Evolutionary conservation across 371 early-diverging fungal species (phyloP).

Genomic region (Haplosporangium sp.): DNA sequence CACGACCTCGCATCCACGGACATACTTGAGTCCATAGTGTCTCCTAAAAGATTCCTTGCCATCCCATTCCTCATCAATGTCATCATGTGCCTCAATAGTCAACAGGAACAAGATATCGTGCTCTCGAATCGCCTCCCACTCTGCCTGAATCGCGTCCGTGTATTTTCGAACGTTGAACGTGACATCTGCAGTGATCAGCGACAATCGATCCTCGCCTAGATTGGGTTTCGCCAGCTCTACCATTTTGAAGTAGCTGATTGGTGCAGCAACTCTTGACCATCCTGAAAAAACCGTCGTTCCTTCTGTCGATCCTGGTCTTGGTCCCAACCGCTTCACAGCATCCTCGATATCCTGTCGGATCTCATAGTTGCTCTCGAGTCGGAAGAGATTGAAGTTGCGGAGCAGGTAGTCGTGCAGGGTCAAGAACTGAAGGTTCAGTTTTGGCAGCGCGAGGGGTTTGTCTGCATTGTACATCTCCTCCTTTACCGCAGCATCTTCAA

Average conservation of each 20-base stretch:
- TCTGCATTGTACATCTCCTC: conserved; percentile 75
- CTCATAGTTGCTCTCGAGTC: conserved; percentile 81
- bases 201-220: conserved; percentile 80
- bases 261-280: conserved; percentile 92
- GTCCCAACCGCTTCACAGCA: conserved; percentile 82
- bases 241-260: conserved; percentile 73
- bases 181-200: conserved; percentile 82
- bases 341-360: conserved; percentile 93
- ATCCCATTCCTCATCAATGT: conserved; percentile 57
- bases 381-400: conserved; percentile 87
- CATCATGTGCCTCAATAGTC: conserved; percentile 73
- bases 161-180: conserved; percentile 71
- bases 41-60: conserved; percentile 64
- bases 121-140: conserved; percentile 90
- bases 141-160: conserved; percentile 75
- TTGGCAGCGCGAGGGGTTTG: conserved; percentile 84
- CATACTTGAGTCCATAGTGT: conserved; percentile 79
- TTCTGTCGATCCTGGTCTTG: conserved; percentile 71
- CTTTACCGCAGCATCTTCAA: conserved; percentile 65
- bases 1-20: conserved; percentile 90
- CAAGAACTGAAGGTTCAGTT: conserved; percentile 93
- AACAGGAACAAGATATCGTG: conserved; percentile 88
- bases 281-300: conserved; percentile 81
- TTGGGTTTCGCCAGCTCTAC: conserved; percentile 81
- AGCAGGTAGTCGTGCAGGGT: conserved; percentile 91